Conservation (phyloP, 1,284 basidiomycete genomes). For the Sphagnurus paluster region DNA sequence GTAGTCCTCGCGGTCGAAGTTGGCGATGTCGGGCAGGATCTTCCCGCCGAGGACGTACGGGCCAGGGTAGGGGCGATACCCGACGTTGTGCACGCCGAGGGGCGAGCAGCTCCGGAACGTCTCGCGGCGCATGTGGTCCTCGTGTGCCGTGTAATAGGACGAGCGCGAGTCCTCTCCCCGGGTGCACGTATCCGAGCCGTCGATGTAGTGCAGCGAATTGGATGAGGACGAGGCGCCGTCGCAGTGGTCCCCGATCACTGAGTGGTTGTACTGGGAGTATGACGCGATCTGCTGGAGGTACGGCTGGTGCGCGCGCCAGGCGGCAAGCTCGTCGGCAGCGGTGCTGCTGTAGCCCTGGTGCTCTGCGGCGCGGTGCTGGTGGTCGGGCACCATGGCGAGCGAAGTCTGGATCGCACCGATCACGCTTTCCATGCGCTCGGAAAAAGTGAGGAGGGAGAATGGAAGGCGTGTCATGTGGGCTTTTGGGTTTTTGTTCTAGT, state of each 20-base stretch:
- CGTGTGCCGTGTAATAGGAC: conserved; percentile 1
- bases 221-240: conserved; percentile 6
- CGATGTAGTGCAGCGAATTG: conserved; percentile 4
- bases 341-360: neutral
- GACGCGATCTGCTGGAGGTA: conserved; percentile 2
- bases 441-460: conserved; percentile 1
- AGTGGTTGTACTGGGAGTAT: neutral
- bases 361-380: neutral
- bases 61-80: conserved; percentile 1
- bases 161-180: conserved; percentile 1
- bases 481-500: neutral
- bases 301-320: conserved; percentile 9
- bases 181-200: conserved; percentile 10
- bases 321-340: neutral
- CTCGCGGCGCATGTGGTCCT: conserved; percentile 3
- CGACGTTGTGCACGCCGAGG: neutral
- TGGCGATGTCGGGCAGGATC: conserved; percentile 14
- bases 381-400: conserved; percentile 4
- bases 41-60: conserved; percentile 5
- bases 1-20: conserved; percentile 5
- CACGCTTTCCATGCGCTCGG: conserved; percentile 9
- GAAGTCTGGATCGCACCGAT: conserved; percentile 9
- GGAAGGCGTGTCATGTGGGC: conserved; percentile 3
- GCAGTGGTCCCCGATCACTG: conserved; percentile 3
- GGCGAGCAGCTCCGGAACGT: no score